phyloP scores from a whole-genome alignment of 2,329 filamentous ascomycete genomes.

The Aureobasidium mangrovei region DNA sequence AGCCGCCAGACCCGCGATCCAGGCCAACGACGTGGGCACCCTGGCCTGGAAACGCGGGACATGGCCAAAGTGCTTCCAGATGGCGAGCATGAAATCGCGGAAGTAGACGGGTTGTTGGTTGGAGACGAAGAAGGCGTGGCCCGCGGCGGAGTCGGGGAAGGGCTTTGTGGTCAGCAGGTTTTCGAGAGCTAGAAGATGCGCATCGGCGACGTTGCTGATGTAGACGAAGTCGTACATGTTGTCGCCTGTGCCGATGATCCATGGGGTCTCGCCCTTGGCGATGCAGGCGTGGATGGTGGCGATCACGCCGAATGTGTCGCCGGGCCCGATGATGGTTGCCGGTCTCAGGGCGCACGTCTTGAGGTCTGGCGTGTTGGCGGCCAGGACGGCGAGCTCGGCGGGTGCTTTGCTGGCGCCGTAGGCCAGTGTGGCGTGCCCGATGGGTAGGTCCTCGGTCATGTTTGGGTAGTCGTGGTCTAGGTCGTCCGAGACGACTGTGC shows the following conservation, averaged over 20 bases:
- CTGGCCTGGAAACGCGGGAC: slow-evolving; percentile 40
- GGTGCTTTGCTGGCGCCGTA: slow-evolving; percentile 87
- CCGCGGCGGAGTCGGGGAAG: slow-evolving; percentile 50
- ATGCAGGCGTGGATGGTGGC: slow-evolving; percentile 66
- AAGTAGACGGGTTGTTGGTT: slow-evolving; percentile 86
- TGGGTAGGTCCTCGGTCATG: slow-evolving; percentile 74
- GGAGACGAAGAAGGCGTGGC: slow-evolving; percentile 82
- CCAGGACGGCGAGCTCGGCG: slow-evolving; percentile 72
- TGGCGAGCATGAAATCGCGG: slow-evolving; percentile 74
- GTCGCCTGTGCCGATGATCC: slow-evolving; percentile 69
- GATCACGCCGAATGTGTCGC: slow-evolving; percentile 63
- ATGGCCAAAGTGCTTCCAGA: slow-evolving; percentile 59
- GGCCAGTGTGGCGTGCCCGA: slow-evolving; percentile 62
- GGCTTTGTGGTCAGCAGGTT: slow-evolving; percentile 50
- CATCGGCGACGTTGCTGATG: slow-evolving; percentile 62
- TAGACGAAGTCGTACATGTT: slow-evolving; percentile 67
- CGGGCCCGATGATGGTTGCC: slow-evolving; percentile 83
- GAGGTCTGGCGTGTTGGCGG: slow-evolving; percentile 58
- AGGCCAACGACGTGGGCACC: slow-evolving; percentile 42
- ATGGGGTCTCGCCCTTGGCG: slow-evolving; percentile 56
- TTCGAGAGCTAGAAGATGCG: slow-evolving; percentile 70
- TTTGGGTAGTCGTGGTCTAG: slow-evolving; percentile 63
- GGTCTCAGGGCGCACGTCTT: slow-evolving; percentile 76
- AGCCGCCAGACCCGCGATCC: slow-evolving; percentile 37
- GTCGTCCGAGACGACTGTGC: slow-evolving; percentile 80